Base-by-base conservation (phyloP, 2,329 filamentous ascomycete species). In the Colletotrichum salicis region DNA sequence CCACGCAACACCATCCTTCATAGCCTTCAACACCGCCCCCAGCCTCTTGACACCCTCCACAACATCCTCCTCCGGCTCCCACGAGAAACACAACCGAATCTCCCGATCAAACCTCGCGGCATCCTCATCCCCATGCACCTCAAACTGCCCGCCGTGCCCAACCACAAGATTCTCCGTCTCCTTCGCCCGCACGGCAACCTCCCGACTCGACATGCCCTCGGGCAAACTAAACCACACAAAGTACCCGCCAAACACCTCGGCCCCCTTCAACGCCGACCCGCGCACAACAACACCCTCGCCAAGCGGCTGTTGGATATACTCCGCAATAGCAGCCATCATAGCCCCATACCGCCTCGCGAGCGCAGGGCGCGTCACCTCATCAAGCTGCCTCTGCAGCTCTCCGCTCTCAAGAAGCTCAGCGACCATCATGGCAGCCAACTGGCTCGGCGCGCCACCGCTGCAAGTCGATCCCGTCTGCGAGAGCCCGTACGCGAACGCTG, bases 201-300 rank as follows among this genome's bases (percentile, higher is more conserved):
- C 85, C 37, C 82, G 90, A 10, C 86, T 84, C 65, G 92, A 82
- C 3, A 84, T 56, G 67, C 73, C 80, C 1, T 79, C 73, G 0
- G 91, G 91, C 5, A 97, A 80, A 1, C 85, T 86, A 31, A 97
- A 81, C 94, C 94, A 97, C 59, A 97, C 84, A 79, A 97, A 97
- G 79, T 96, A 97, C 0, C 95, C 95, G 0, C 95, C 95, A 35
- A 91, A 92, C 3, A 91, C 80, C 4, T 83, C 79, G 41, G 84
- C 80, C 12, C 70, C 70, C 60, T 64, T 56, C 35, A 87, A 81
- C 15, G 76, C 80, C 22, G 77, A 75, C 75, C 83, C 79, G 33
- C 79, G 77, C 41, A 85, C 79, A 33, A 67, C 79, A 0, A 93
- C 87, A 1, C 91, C 92, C 8, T 33, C 48, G 24, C 51, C 67